Evolutionary conservation across 139 green algal species (phyloP).

Genomic region (Ulvella scutata): DNA sequence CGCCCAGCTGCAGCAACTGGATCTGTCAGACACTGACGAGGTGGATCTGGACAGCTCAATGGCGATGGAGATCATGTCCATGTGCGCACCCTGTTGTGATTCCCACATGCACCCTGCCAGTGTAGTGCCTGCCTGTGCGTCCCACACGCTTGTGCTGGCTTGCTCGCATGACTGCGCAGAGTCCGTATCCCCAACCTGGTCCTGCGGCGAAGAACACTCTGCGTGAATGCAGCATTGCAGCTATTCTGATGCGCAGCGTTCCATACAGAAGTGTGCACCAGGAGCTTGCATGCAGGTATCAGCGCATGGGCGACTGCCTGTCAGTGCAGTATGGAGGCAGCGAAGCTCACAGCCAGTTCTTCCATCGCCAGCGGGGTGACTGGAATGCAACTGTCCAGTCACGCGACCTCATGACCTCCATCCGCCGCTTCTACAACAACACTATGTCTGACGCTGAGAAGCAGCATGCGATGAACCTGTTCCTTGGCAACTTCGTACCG

Average conservation of each 20-base stretch:
- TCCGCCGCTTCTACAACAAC: conserved; percentile 80
- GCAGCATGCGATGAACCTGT: conserved; percentile 92
- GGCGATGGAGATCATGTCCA: conserved; percentile 11
- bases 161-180: background rate
- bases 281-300: conserved; percentile 47
- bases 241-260: conserved; percentile 9
- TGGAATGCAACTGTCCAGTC: conserved; percentile 46
- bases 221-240: conserved; percentile 16
- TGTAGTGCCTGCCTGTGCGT: background rate
- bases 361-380: conserved; percentile 59
- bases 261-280: conserved; percentile 33
- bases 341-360: conserved; percentile 80
- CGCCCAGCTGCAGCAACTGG: conserved; percentile 54
- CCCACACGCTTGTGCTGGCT: background rate
- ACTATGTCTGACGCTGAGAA: conserved; percentile 77
- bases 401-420: conserved; percentile 25
- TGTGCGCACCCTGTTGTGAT: background rate
- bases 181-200: too few relatives aligned
- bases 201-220: too few relatives aligned
- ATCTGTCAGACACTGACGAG: background rate
- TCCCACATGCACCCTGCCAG: background rate
- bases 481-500: conserved; percentile 61
- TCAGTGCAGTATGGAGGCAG: conserved; percentile 59
- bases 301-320: conserved; percentile 77
- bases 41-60: conserved; percentile 20